These are phyloP conservation scores for Acrasis kona DNA, from an alignment of 78 protist species.

Conservation along the genomic window DNA sequence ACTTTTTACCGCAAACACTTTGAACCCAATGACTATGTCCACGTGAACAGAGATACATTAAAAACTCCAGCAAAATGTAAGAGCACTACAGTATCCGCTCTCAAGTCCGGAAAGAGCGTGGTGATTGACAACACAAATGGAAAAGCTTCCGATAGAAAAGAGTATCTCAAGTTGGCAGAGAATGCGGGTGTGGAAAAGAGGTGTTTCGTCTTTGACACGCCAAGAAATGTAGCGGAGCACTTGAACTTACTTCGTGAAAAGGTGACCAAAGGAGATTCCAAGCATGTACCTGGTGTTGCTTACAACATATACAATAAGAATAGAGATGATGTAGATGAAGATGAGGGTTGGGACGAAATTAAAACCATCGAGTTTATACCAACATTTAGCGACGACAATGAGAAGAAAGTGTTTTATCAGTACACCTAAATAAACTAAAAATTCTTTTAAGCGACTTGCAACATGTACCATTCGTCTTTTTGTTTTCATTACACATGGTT, in stretches of 20 bases:
- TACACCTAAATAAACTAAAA: not conserved
- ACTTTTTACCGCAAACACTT: constrained; percentile 37
- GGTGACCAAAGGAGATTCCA: not conserved
- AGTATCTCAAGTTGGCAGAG: constrained; percentile 16
- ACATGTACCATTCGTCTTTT: too few species aligned
- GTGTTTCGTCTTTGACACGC: constrained; percentile 26
- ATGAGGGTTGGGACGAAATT: constrained; percentile 3
- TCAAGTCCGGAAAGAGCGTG: constrained; percentile 35
- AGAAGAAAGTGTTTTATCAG: not conserved
- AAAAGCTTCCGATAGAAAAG: constrained; percentile 7
- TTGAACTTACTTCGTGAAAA: constrained; percentile 45
- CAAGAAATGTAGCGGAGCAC: constrained; percentile 34
- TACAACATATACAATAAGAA: constrained; percentile 9
- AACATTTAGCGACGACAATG: not conserved
- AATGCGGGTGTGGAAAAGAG: constrained; percentile 21
- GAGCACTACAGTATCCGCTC: constrained; percentile 22
- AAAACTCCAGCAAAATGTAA: constrained; percentile 21
- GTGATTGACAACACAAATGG: constrained; percentile 72
- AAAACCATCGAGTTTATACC: not conserved
- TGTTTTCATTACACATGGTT: too few species aligned
- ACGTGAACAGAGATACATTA: constrained; percentile 41
- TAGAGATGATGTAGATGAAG: not conserved
- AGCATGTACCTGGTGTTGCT: constrained; percentile 15
- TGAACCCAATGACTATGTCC: constrained; percentile 46
- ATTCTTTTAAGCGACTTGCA: too few species aligned